A percentile compares a stretch with the other conserved stretches of the same genome.
Evolutionary conservation across 345 rosid species (phyloP).

Genomic region (Combretum micranthum): DNA sequence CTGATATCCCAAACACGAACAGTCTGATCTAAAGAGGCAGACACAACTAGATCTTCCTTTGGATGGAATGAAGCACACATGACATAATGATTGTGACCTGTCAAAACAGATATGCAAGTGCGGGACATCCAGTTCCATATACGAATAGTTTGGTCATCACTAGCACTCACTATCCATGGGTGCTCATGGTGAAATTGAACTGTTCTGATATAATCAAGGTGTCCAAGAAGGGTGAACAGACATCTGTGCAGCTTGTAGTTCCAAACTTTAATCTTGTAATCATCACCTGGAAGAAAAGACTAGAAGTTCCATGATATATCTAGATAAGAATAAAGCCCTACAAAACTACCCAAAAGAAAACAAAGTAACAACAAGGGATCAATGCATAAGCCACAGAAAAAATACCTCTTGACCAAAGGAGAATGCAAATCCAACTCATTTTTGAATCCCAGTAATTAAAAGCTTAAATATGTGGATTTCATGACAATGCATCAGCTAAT

Average conservation of each 20-base stretch:
- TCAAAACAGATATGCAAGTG: conserved; percentile 86
- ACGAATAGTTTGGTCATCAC: conserved; percentile 97
- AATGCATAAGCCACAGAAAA: too few species aligned
- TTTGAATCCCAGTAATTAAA: too few species aligned
- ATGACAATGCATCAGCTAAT: too few species aligned
- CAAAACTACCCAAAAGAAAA: too few species aligned
- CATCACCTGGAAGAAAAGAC: conserved; percentile 62
- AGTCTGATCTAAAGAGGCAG: conserved; percentile 95
- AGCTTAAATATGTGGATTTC: too few species aligned
- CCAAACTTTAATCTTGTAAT: conserved; percentile 97
- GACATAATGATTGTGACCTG: conserved; percentile 98
- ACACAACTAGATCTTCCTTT: conserved; percentile 92
- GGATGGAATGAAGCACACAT: conserved; percentile 99
- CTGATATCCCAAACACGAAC: conserved; percentile 98
- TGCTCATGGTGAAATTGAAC: conserved; percentile 96
- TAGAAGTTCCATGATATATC: conserved; percentile 2
- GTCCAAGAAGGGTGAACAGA: conserved; percentile 92
- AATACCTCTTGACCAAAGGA: too few species aligned
- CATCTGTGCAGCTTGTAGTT: conserved; percentile 87
- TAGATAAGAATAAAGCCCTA: too few species aligned
- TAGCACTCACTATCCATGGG: conserved; percentile 99
- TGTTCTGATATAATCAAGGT: conserved; percentile 92
- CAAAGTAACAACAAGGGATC: too few species aligned
- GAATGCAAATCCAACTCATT: too few species aligned
- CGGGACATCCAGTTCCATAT: conserved; percentile 99